These are phyloP conservation scores for Austroboletus novae-zelandiae DNA, from an alignment of 1,284 basidiomycete genomes.

Conservation along the genomic window DNA sequence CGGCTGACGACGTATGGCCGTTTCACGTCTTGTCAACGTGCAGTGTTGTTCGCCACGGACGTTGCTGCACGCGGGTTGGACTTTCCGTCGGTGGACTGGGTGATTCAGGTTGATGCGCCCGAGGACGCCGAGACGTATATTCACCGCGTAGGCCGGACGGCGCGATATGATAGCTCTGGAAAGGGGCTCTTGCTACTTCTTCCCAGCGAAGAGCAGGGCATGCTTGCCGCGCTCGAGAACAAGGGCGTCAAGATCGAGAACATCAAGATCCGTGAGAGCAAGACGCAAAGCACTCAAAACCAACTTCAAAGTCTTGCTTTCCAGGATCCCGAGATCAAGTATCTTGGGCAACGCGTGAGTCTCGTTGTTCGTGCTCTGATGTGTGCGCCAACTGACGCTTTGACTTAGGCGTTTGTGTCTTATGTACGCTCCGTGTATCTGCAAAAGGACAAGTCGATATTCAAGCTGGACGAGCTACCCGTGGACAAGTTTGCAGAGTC, in stretches of 20 bases:
- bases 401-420: conserved; percentile 84
- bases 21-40: conserved; percentile 78
- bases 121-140: conserved; percentile 99
- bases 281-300: conserved; percentile 83
- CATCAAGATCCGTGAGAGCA: conserved; percentile 91
- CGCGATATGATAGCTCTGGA: conserved; percentile 89
- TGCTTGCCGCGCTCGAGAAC: conserved; percentile 68
- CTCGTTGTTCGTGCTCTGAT: background rate
- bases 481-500: conserved; percentile 85
- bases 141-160: conserved; percentile 94
- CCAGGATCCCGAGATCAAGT: conserved; percentile 96
- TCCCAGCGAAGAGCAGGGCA: conserved; percentile 92
- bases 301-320: conserved; percentile 94
- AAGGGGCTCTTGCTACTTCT: conserved; percentile 82
- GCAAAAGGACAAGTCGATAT: conserved; percentile 93
- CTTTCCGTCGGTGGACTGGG: conserved; percentile 97
- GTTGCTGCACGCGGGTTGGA: conserved; percentile 96
- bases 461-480: conserved; percentile 84
- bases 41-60: conserved; percentile 93
- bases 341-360: conserved; percentile 88
- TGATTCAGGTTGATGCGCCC: conserved; percentile 95
- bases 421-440: conserved; percentile 93
- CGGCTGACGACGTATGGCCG: conserved; percentile 81
- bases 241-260: conserved; percentile 77
- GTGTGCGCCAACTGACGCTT: background rate